phyloP scores from a whole-genome alignment of 2,329 filamentous ascomycete species.

The Cytospora schulzeri region DNA sequence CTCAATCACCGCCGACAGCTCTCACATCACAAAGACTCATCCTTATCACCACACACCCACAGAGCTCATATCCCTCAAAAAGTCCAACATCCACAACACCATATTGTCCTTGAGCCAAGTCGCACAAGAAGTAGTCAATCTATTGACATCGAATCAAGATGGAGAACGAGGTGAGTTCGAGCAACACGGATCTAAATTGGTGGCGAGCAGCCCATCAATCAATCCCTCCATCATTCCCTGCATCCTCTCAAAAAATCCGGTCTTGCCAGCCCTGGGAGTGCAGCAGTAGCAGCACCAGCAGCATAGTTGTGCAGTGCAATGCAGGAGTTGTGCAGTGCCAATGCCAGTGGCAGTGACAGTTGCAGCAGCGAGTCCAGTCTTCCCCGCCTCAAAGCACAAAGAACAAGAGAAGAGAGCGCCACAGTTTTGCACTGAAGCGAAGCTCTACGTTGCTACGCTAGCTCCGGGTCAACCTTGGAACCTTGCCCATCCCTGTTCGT shows the following conservation, averaged over 20 bases:
- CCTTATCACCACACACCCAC: background rate
- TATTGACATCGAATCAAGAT: conserved; percentile 17
- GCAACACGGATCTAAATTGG: background rate
- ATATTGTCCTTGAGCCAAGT: background rate
- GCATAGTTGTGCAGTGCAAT: no score
- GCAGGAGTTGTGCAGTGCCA: no score
- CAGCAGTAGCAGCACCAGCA: no score
- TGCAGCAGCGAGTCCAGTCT: conserved; percentile 10
- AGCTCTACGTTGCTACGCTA: background rate
- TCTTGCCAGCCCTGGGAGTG: background rate
- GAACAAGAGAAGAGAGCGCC: background rate
- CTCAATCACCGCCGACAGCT: conserved; percentile 6
- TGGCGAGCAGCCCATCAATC: background rate
- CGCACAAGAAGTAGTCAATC: background rate
- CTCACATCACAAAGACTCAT: background rate
- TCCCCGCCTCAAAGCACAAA: background rate
- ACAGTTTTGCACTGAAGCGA: background rate
- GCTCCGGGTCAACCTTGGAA: background rate
- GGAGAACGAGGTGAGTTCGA: conserved; percentile 24
- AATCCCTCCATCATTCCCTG: background rate
- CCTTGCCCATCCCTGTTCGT: conserved; percentile 13
- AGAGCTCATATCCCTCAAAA: background rate
- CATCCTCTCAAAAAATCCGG: background rate
- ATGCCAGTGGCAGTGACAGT: no score
- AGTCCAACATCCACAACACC: background rate